Evolutionary conservation across 768 basidiomycete genomes (phyloP), one percentile per base, ranked within the genome.

Genomic region (Lentinus brumalis): DNA sequence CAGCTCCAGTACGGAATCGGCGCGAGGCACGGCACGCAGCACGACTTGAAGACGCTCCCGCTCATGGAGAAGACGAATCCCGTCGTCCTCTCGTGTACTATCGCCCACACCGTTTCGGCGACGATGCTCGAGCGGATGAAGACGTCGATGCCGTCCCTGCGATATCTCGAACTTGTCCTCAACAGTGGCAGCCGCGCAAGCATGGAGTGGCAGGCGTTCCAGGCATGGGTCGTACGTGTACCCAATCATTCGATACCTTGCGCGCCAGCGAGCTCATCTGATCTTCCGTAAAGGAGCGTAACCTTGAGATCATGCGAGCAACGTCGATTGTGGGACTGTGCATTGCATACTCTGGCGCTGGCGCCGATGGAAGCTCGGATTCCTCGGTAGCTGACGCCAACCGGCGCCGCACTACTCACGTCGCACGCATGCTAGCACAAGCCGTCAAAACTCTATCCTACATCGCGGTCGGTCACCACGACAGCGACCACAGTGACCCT

Each of bases 111-210:
- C 35, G 50, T 50, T 21, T 56, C 57, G 18, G 53, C 15, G n/a
- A 51, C 32, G 9, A 55, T 67, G 50, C 44, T 67, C 16, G 60
- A 60, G 50, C 62, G 62, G 26, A 67, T 56, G 54, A 53, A 58
- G 41, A 46, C 53, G 30, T 38, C 53, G 31, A 52, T 67, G 55
- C 53, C 63, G 50, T 67, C 66, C 1, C 39, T 67, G n/a, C 61
- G 62, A 9, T 60, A 67, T 35, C 45, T 63, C 15, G 66, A 67
- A 60, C 45, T 67, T 18, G 55, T 63, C 32, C 39, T 64, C 41
- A 63, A 57, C 40, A 53, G 60, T 16, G 40, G 47, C 49, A 31
- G 60, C 4, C 57, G 57, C 12, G 12, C n/a, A 10, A 32, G 46
- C 31, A 40, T 59, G 44, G 40, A 47, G 21, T 51, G 51, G 57